These are phyloP conservation scores for Aspergillus luchuensis DNA, from an alignment of 2,329 filamentous ascomycete genomes.

Conservation along the genomic window DNA sequence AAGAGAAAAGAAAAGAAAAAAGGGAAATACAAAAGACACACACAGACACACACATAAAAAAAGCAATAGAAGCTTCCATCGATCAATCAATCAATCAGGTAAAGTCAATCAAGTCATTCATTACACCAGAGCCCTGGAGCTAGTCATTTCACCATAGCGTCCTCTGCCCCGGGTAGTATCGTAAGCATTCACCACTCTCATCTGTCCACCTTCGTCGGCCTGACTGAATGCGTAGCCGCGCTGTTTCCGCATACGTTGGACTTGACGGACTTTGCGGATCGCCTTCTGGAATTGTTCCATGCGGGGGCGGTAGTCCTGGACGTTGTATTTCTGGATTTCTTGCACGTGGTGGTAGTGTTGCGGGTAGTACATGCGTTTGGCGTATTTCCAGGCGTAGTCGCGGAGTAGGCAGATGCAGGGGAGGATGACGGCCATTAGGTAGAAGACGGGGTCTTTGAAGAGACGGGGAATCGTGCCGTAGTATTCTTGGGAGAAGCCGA, in stretches of 20 bases:
- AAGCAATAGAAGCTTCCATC: neutral
- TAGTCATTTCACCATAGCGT: conserved; percentile 92
- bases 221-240: conserved; percentile 97
- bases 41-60: too few relatives aligned
- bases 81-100: conserved; percentile 8
- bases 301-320: conserved; percentile 95
- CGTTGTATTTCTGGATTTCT: conserved; percentile 99
- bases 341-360: conserved; percentile 98
- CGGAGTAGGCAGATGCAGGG: conserved; percentile 79
- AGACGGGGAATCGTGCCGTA: conserved; percentile 78
- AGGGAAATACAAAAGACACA: neutral
- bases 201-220: conserved; percentile 88
- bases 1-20: neutral
- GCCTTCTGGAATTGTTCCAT: conserved; percentile 99
- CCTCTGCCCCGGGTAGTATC: conserved; percentile 93
- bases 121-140: conserved; percentile 48
- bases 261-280: conserved; percentile 95
- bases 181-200: conserved; percentile 92
- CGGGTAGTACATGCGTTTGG: conserved; percentile 94
- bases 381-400: conserved; percentile 96
- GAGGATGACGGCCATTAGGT: conserved; percentile 81
- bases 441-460: conserved; percentile 82
- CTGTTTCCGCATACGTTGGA: conserved; percentile 99
- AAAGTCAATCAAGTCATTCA: conserved; percentile 2
- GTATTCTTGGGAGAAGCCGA: conserved; percentile 81